These are phyloP conservation scores for Penicillium sp. DNA, from an alignment of 2,329 filamentous ascomycete genomes.

Conservation along the genomic window DNA sequence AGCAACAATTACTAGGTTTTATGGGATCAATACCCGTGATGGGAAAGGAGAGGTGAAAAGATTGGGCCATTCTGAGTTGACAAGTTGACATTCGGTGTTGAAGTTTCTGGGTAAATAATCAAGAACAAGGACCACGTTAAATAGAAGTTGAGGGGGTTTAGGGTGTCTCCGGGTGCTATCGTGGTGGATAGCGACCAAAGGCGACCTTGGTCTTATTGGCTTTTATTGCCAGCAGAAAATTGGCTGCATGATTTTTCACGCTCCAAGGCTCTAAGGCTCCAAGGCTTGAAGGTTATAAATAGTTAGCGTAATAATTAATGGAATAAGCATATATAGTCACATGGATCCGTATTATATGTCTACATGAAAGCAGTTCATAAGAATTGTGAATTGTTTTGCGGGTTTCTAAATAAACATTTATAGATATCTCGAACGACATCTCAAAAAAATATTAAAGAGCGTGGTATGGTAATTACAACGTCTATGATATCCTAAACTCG, in stretches of 20 bases:
- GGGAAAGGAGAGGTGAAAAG: constrained; percentile 22
- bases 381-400: background rate
- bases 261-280: too few species aligned
- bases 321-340: background rate
- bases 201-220: background rate
- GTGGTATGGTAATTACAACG: too few species aligned
- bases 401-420: background rate
- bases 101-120: background rate
- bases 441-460: background rate
- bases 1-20: constrained; percentile 27
- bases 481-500: background rate
- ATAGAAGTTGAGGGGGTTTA: background rate
- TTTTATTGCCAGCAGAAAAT: background rate
- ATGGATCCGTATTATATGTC: background rate
- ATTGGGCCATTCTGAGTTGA: constrained; percentile 31
- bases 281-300: background rate
- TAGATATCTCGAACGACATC: background rate
- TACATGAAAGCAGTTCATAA: background rate
- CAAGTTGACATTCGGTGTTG: constrained; percentile 27
- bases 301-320: background rate
- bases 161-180: background rate
- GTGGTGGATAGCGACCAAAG: background rate
- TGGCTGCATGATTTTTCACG: background rate
- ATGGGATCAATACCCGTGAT: constrained; percentile 14
- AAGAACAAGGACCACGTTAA: background rate